Conservation (phyloP, 2,329 filamentous ascomycete genomes). For the Aspergillus neoniger region DNA sequence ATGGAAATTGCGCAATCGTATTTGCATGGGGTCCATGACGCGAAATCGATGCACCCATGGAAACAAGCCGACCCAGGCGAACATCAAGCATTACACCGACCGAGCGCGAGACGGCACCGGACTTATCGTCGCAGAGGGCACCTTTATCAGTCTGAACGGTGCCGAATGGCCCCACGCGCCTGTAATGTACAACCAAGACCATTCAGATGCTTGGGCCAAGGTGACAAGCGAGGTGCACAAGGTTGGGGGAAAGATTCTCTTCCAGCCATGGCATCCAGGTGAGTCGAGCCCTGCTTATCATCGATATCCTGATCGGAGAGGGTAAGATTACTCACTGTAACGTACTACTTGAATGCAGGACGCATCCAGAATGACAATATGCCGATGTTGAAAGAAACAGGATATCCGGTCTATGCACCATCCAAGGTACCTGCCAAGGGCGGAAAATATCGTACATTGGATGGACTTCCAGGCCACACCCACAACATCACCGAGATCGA, state of each 20-base stretch:
- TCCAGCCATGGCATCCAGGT: conserved; percentile 30
- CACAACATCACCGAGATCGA: conserved; percentile 17
- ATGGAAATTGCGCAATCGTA: too few relatives aligned
- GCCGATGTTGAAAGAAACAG: conserved; percentile 21
- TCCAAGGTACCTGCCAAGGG: conserved; percentile 18
- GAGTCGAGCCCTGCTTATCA: too few relatives aligned
- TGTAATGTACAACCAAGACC: conserved; percentile 22
- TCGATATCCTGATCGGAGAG: too few relatives aligned
- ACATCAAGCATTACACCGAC: too few relatives aligned
- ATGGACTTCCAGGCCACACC: conserved; percentile 20
- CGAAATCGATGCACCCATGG: too few relatives aligned
- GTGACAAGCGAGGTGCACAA: conserved; percentile 25
- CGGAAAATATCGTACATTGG: conserved; percentile 23
- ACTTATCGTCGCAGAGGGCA: too few relatives aligned
- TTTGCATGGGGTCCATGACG: too few relatives aligned
- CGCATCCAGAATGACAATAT: conserved; percentile 26
- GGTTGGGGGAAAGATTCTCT: conserved; percentile 25
- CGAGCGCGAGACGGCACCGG: too few relatives aligned
- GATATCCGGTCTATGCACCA: conserved; percentile 24
- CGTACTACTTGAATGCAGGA: background rate
- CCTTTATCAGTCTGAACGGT: conserved; percentile 7
- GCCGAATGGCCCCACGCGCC: conserved; percentile 25
- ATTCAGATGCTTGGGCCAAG: conserved; percentile 24
- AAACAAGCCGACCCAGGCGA: too few relatives aligned
- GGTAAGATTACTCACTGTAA: too few relatives aligned